Evolutionary conservation across 2,329 filamentous ascomycete species (phyloP).

Genomic region (Didymosphaeria variabile): DNA sequence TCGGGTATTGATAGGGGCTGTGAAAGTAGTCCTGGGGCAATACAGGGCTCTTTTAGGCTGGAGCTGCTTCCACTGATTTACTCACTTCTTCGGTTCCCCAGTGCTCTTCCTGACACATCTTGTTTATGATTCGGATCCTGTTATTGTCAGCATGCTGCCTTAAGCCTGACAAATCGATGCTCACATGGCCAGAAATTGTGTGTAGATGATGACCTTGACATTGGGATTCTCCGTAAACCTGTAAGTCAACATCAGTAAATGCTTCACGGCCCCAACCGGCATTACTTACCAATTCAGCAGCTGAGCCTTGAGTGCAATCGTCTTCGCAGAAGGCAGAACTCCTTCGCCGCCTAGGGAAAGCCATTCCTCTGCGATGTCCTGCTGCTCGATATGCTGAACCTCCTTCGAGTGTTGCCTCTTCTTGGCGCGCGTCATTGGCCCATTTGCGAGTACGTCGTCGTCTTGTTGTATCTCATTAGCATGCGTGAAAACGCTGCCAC

Average conservation of each 20-base stretch:
- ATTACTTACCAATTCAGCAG: constrained; percentile 50
- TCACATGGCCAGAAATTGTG: constrained; percentile 64
- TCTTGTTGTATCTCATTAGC: constrained; percentile 33
- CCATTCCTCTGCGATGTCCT: constrained; percentile 52
- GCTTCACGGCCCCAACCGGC: not conserved
- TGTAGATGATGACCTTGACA: constrained; percentile 69
- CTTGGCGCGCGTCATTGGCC: constrained; percentile 31
- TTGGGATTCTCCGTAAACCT: constrained; percentile 52
- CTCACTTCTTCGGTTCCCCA: constrained; percentile 58
- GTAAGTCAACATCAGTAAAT: not conserved
- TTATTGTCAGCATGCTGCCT: constrained; percentile 15
- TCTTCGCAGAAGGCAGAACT: constrained; percentile 57
- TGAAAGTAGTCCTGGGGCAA: not conserved
- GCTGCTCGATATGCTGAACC: constrained; percentile 22
- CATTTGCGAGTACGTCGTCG: constrained; percentile 19
- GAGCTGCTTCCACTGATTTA: not conserved
- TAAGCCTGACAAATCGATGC: not conserved
- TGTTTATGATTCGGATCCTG: constrained; percentile 58
- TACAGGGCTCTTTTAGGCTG: not conserved
- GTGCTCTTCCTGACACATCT: constrained; percentile 59
- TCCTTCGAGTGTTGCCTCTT: constrained; percentile 23
- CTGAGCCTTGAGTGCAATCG: constrained; percentile 56
- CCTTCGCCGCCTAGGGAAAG: constrained; percentile 44
- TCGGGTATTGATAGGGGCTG: not conserved
- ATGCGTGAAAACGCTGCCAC: constrained; percentile 38